Percentiles rank a stretch among this genome's conserved stretches.
These are phyloP conservation scores for Amphicarpaea edgeworthii DNA, from an alignment of 306 rosid species.

Conservation along the genomic window DNA sequence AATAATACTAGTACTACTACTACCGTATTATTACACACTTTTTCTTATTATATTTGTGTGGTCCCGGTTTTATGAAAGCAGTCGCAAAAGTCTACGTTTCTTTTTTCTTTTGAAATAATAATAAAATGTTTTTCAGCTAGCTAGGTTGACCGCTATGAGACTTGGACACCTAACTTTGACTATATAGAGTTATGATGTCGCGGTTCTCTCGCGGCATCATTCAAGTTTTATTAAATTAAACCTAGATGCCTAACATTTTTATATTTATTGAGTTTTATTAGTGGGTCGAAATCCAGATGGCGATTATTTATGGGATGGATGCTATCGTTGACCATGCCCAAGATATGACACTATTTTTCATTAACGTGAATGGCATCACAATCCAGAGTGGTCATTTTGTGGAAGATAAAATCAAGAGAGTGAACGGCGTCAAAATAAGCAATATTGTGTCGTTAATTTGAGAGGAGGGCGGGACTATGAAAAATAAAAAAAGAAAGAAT, in stretches of 20 bases:
- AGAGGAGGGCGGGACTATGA: conserved; percentile 30
- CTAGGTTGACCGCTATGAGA: conserved; percentile 53
- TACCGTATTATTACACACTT: not conserved
- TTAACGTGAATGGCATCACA: no score
- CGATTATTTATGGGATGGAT: not conserved
- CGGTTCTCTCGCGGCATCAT: conserved; percentile 17
- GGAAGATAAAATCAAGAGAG: not conserved
- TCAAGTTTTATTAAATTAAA: conserved; percentile 4
- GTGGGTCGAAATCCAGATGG: conserved; percentile 44
- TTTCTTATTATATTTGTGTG: not conserved
- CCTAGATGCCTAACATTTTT: not conserved
- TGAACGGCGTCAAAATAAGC: conserved; percentile 17
- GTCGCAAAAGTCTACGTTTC: not conserved
- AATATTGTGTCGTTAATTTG: conserved; percentile 9
- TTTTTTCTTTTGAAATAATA: conserved; percentile 19
- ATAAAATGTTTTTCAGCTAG: conserved; percentile 42
- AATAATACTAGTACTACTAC: not conserved
- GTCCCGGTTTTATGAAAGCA: not conserved
- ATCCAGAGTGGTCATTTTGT: no score
- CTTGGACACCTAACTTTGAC: conserved; percentile 58
- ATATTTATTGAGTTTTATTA: not conserved
- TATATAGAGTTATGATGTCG: not conserved
- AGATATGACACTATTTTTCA: no score
- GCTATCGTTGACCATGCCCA: conserved; percentile 40
- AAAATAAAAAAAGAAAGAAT: not conserved